Conservation (phyloP, 164 flowering plant genomes). For the Malania oleifera region DNA sequence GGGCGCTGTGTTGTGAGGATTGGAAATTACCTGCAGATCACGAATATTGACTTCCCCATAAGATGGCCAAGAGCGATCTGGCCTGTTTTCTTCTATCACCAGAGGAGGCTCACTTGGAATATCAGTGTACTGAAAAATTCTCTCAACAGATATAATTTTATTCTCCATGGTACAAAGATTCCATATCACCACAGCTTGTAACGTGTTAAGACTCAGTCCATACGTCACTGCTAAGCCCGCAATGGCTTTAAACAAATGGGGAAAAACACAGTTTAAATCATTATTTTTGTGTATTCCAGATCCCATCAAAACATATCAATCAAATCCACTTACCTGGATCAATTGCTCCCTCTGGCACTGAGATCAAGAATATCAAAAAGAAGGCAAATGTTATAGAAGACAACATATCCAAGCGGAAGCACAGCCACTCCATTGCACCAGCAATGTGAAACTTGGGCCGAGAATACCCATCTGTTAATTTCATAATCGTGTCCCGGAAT, state of each 20-base stretch:
- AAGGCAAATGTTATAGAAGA: constrained; percentile 51
- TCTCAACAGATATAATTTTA: constrained; percentile 37
- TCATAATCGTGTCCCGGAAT: constrained; percentile 46
- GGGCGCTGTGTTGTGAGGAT: too few relatives aligned
- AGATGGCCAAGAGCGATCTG: constrained; percentile 3
- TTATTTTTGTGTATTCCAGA: neutral
- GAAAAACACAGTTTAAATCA: neutral
- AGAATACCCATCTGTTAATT: constrained; percentile 43
- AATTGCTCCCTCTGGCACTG: constrained; percentile 53
- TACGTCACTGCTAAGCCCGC: constrained; percentile 52
- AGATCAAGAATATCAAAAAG: constrained; percentile 51
- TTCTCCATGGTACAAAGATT: constrained; percentile 43
- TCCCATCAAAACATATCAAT: neutral
- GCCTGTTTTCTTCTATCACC: constrained; percentile 21
- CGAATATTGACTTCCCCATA: constrained; percentile 18
- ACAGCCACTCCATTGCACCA: constrained; percentile 74
- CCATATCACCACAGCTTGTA: constrained; percentile 31
- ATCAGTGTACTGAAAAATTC: neutral
- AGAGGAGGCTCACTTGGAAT: constrained; percentile 25
- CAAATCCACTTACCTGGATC: constrained; percentile 32
- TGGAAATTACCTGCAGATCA: neutral
- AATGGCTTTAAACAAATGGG: constrained; percentile 21
- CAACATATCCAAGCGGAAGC: constrained; percentile 65
- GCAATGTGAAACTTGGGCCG: constrained; percentile 59
- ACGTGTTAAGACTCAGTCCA: constrained; percentile 39